phyloP scores from a whole-genome alignment of 257 asterid species.

The Leonotis leonurus region DNA sequence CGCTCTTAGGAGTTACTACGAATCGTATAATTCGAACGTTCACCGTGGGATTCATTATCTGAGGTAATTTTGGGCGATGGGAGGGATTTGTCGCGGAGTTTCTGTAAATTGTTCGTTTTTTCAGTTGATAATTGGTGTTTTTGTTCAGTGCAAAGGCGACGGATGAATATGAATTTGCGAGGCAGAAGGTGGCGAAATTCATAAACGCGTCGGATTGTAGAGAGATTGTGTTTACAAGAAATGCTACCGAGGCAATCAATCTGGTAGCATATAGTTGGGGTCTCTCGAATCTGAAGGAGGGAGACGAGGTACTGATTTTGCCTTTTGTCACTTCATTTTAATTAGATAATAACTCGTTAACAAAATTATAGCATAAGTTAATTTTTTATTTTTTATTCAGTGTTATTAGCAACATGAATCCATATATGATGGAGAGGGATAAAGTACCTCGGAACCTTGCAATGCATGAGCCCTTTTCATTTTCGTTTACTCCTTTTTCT shows the following conservation, averaged over 20 bases:
- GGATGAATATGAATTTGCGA: constrained; percentile 74
- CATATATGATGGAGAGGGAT: too few relatives aligned
- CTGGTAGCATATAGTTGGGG: constrained; percentile 97
- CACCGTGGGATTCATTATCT: constrained; percentile 92
- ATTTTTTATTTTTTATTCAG: too few relatives aligned
- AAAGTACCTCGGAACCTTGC: too few relatives aligned
- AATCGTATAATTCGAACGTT: constrained; percentile 76
- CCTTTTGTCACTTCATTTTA: background rate
- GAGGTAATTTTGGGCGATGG: constrained; percentile 39
- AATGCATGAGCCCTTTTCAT: too few relatives aligned
- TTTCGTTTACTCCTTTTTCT: too few relatives aligned
- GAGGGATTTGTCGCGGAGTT: background rate
- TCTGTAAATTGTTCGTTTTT: background rate
- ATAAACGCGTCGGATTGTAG: constrained; percentile 55
- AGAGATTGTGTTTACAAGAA: constrained; percentile 87
- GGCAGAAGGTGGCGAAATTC: constrained; percentile 83
- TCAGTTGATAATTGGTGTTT: background rate
- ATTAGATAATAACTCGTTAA: too few relatives aligned
- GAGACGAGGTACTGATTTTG: constrained; percentile 64
- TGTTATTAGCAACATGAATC: too few relatives aligned
- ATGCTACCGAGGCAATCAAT: constrained; percentile 97
- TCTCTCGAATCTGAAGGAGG: constrained; percentile 60
- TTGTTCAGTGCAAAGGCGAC: constrained; percentile 77
- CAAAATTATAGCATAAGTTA: too few relatives aligned
- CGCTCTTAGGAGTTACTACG: constrained; percentile 67